Evolutionary conservation across 257 asterid genomes (phyloP), one percentile per base, ranked within the genome.

Genomic region (Agastache rugosa): DNA sequence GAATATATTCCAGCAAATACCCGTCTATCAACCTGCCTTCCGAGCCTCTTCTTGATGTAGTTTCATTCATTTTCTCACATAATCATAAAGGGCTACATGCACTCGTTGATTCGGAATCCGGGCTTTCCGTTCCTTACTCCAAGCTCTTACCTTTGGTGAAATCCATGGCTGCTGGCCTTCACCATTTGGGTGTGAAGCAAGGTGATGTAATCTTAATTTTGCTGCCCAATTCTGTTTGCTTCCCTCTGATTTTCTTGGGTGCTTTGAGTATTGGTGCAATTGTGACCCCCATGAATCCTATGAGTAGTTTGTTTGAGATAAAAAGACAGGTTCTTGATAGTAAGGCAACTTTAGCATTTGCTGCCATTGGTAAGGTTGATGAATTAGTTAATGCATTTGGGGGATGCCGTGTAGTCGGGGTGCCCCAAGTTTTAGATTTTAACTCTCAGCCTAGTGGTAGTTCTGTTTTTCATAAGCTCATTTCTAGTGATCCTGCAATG

Each of bases 141-240:
- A 64, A 77, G 72, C 75, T 92, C 53, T 51, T 6, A 39, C 75
- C 87, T 9, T 73, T 88, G 85, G 85, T 90, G 31, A 83, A 83
- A 78, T 90, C 97, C 72, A 67, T 86, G 84, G 96, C 97, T 20
- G 69, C 87, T 73, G 96, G 96, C 6, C 80, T 90, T 10, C 91
- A 88, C 79, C 83, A 67, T 17, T 64, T 83, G 80, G 96, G 93
- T 1, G 89, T 92, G 59, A 74, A 77, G 71, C 75, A 85, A 79
- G 96, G 96, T 71, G 96, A 90, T 74, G 89, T 90, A 0, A 83
- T 88, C 50, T 78, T 90, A 73, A 81, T 88, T 78, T 56, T 88
- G 71, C 86, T 88, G 54, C 93, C 96, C 11, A 92, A 88, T 84
- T 90, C 92, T 23, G 74, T 92, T 67, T 82, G 66, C 70, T 86